phyloP scores from a whole-genome alignment of 352 stramenopile genomes.

The Phytophthora pisi region DNA sequence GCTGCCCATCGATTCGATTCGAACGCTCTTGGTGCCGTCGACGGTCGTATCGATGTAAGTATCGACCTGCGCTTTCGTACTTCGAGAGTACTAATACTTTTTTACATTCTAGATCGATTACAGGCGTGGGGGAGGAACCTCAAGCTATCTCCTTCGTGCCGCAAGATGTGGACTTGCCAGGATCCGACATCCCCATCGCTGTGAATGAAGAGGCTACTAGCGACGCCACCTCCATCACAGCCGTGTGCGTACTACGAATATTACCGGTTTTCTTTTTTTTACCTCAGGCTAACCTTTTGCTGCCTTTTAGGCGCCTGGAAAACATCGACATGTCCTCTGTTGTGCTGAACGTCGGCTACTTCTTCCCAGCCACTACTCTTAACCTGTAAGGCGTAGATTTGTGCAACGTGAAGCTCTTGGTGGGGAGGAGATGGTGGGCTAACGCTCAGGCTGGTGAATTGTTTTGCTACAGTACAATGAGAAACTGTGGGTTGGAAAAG shows the following conservation, averaged over 20 bases:
- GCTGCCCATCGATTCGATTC: slow-evolving; percentile 40
- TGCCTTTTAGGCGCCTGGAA: slow-evolving; percentile 29
- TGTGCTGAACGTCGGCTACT: slow-evolving; percentile 24
- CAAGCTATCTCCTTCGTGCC: slow-evolving; percentile 35
- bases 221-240: slow-evolving; percentile 23
- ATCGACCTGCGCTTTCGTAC: not conserved
- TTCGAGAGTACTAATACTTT: not conserved
- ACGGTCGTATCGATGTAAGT: slow-evolving; percentile 38
- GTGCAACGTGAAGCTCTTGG: not conserved
- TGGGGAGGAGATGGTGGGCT: not conserved
- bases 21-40: slow-evolving; percentile 42
- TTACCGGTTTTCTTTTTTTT: not conserved
- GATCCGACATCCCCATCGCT: slow-evolving; percentile 30
- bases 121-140: slow-evolving; percentile 23
- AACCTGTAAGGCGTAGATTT: slow-evolving; percentile 29
- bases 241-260: slow-evolving; percentile 26
- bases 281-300: not conserved
- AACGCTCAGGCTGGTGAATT: not conserved
- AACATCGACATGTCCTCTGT: slow-evolving; percentile 40
- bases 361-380: slow-evolving; percentile 31
- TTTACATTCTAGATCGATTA: slow-evolving; percentile 23
- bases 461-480: slow-evolving; percentile 33
- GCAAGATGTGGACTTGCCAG: slow-evolving; percentile 31
- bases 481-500: slow-evolving; percentile 44
- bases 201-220: slow-evolving; percentile 29